phyloP scores from a whole-genome alignment of 2,329 filamentous ascomycete species.

The Coniochaeta sp. region DNA sequence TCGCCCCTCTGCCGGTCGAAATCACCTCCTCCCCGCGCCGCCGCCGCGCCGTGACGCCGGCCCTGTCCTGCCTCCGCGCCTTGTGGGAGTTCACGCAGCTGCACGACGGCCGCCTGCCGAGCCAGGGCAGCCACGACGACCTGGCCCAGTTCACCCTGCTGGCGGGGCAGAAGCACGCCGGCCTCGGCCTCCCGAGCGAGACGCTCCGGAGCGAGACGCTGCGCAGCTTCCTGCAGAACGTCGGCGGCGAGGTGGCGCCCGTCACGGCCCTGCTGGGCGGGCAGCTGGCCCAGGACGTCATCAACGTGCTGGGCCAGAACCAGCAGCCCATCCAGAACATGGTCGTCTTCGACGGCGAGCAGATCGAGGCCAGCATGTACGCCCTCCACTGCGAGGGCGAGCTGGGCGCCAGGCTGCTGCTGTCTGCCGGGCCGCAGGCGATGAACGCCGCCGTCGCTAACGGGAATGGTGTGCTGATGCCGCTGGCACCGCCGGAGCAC shows the following conservation, averaged over 20 bases:
- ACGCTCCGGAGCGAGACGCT: constrained; percentile 66
- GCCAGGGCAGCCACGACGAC: constrained; percentile 54
- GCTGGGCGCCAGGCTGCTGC: constrained; percentile 42
- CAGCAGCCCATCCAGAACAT: constrained; percentile 97
- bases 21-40: constrained; percentile 63
- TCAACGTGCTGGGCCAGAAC: constrained; percentile 84
- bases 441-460: not conserved
- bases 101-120: constrained; percentile 44
- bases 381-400: constrained; percentile 65
- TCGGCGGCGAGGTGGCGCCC: constrained; percentile 77
- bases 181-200: constrained; percentile 61
- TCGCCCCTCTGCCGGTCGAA: constrained; percentile 63
- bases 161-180: constrained; percentile 69
- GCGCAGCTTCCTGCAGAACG: constrained; percentile 77
- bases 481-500: not conserved
- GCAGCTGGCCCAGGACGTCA: constrained; percentile 89
- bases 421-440: constrained; percentile 18
- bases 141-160: constrained; percentile 70
- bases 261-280: constrained; percentile 86
- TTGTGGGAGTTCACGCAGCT: constrained; percentile 78
- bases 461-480: not conserved
- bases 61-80: constrained; percentile 79
- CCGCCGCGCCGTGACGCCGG: constrained; percentile 68
- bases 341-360: constrained; percentile 82
- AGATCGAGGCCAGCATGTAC: constrained; percentile 71